Base-by-base conservation (phyloP, 73 alveolate genomes). In the Paramecium octaurelia region DNA sequence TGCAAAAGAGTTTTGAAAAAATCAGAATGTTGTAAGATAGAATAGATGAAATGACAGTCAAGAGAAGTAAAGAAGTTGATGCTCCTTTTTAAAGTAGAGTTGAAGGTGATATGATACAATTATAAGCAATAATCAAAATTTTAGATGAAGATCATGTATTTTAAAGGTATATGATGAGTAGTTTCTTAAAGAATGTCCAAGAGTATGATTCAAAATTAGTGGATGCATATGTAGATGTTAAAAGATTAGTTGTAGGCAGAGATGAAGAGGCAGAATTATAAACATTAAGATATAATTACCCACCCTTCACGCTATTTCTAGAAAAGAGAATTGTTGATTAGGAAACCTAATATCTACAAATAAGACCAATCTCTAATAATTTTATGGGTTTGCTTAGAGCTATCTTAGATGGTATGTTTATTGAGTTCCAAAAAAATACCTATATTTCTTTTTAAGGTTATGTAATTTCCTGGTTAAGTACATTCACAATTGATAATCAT, bases 151-250 rank as follows among this genome's bases (percentile, higher is more conserved):
- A 80, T 80, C 70, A 42, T 44, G 75, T 48, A 40, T 80, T 80
- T 44, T 46, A 80, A 80, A 80, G 91, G 44, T 80, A 80, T 80
- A 80, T 80, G 91, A 80, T 80, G 91, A 44, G 76, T 18, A 80
- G 91, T 80, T 80, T 80, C 29, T 3, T 24, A 21, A 80, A 80
- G 24, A 80, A 80, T 80, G 75, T 43, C 16, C 18, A 80, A 48
- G 91, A 42, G 6, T 80, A 80, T 80, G 91, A 80, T 80, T 40
- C 70, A 42, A 80, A 48, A 35, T 80, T 80, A 80, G 46, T 80
- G 0, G 91, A 80, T 80, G 91, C 91, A 38, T 44, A 44, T 80
- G 73, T 80, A 20, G 91, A 80, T 43, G 70, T 46, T n/a, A 80
- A 46, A 44, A 80, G 75, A 44, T 23, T 46, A 43, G 43, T 80